phyloP scores from a whole-genome alignment of 2,329 filamentous ascomycete genomes.

The Cyphellophora europaea region DNA sequence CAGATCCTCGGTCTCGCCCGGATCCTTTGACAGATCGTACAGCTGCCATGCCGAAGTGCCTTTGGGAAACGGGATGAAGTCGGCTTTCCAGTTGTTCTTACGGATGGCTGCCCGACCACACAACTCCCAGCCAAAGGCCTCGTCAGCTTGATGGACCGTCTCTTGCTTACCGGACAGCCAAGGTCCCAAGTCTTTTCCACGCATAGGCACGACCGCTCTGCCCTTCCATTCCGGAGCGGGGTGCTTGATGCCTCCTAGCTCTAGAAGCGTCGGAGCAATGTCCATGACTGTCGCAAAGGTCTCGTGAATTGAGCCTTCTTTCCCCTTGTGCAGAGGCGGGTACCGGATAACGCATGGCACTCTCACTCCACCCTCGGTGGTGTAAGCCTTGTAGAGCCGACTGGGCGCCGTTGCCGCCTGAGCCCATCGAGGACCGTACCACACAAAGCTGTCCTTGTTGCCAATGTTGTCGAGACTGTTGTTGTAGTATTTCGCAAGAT shows the following conservation, averaged over 20 bases:
- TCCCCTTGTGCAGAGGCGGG: slow-evolving; percentile 12
- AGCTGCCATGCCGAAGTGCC: slow-evolving; percentile 49
- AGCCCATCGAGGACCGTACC: slow-evolving; percentile 42
- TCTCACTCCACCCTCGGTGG: slow-evolving; percentile 27
- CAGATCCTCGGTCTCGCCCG: slow-evolving; percentile 42
- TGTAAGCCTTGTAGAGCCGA: slow-evolving; percentile 25
- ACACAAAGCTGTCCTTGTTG: slow-evolving; percentile 36
- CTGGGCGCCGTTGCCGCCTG: slow-evolving; percentile 37
- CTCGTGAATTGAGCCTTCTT: slow-evolving; percentile 19
- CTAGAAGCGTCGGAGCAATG: slow-evolving; percentile 36
- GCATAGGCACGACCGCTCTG: slow-evolving; percentile 42
- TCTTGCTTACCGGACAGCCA: slow-evolving; percentile 26
- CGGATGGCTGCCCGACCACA: slow-evolving; percentile 46
- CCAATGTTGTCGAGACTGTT: slow-evolving; percentile 40
- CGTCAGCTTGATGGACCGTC: slow-evolving; percentile 41
- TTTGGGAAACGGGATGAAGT: slow-evolving; percentile 48
- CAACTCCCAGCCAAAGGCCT: slow-evolving; percentile 49
- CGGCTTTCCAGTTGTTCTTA: slow-evolving; percentile 48
- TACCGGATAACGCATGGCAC: slow-evolving; percentile 28
- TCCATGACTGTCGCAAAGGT: slow-evolving; percentile 43
- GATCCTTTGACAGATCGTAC: slow-evolving; percentile 44
- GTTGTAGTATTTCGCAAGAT: slow-evolving; percentile 38
- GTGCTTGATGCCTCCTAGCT: slow-evolving; percentile 35
- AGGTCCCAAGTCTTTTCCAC: slow-evolving; percentile 39
- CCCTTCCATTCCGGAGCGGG: slow-evolving; percentile 44